Evolutionary conservation across 306 rosid genomes (phyloP), one percentile per base, ranked within the genome.

Genomic region (Fagus crenata): DNA sequence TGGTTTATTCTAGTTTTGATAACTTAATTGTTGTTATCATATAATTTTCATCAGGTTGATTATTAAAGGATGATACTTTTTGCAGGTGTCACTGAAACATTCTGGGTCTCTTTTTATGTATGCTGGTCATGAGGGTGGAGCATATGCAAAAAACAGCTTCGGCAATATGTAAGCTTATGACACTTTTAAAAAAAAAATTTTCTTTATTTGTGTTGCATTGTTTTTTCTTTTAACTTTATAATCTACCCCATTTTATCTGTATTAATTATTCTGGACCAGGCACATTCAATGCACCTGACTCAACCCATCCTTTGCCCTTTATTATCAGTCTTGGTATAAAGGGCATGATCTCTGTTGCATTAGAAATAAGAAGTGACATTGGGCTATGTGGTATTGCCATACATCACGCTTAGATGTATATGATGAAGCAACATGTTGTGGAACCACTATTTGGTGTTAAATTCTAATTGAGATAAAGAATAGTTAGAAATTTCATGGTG

Each of bases 41-140:
- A 63, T 69, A 33, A 69, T 58, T 33, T 36, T 59, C 51, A 72
- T 18, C 12, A 6, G 18, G 71, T 39, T 51, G 60, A 58, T 69
- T 69, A 60, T 32, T 79, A 9, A 65, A 41, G 31, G 40, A 12
- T 78, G 59, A 64, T 73, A 18, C 28, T 46, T 77, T 80, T 71
- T 87, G 81, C 91, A 95, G 98, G 97, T 95, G 83, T 92, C 98
- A 28, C 98, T 95, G n/a, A 92, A 95, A 78, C 98, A 95, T 75
- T 95, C 98, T 4, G 98, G 98, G 32, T 95, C 98, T 78, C 96
- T 95, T 73, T 95, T 95, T 85, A 95, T 95, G 98, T 95, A 95
- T 18, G 95, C 98, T 58, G 98, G 98, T 73, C 87, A 90, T 61
- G 87, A 87, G 78, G 98, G 98, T 77, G 98, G 98, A 82, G 97